A percentile compares a stretch with the other conserved stretches of the same genome.
Evolutionary conservation across 208 protist genomes (phyloP).

Genomic region (Leishmania major): DNA sequence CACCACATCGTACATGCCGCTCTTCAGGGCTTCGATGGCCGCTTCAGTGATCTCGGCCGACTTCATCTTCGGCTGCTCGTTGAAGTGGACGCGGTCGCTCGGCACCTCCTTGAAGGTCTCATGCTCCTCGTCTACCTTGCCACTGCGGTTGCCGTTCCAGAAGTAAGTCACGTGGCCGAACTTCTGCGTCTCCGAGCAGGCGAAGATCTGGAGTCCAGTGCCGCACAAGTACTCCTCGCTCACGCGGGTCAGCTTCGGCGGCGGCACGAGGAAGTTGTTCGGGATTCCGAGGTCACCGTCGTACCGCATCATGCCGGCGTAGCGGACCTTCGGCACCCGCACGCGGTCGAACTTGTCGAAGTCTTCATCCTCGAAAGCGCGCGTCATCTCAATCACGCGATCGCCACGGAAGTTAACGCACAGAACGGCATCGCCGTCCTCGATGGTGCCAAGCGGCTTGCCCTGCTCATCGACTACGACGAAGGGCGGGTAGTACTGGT

Average conservation of each 20-base stretch:
- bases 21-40: constrained; percentile 90
- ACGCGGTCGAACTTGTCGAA: constrained; percentile 94
- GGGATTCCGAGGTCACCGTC: constrained; percentile 95
- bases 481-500: constrained; percentile 96
- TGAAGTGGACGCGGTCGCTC: constrained; percentile 93
- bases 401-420: constrained; percentile 97
- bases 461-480: constrained; percentile 71
- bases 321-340: constrained; percentile 90
- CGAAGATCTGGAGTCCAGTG: constrained; percentile 88
- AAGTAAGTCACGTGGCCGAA: constrained; percentile 98
- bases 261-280: constrained; percentile 94
- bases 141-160: constrained; percentile 96
- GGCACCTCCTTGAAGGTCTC: constrained; percentile 93
- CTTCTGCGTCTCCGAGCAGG: constrained; percentile 96
- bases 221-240: constrained; percentile 91
- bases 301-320: constrained; percentile 96
- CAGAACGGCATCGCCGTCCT: constrained; percentile 94
- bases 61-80: constrained; percentile 95
- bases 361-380: constrained; percentile 92
- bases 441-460: constrained; percentile 88
- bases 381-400: constrained; percentile 94
- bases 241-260: constrained; percentile 87
- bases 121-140: constrained; percentile 85
- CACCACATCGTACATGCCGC: constrained; percentile 90
- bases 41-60: constrained; percentile 90